A percentile compares a stretch with the other conserved stretches of the same genome.
Conservation (phyloP, 169 alveolate genomes). For the Ichthyophthirius multifiliis region DNA sequence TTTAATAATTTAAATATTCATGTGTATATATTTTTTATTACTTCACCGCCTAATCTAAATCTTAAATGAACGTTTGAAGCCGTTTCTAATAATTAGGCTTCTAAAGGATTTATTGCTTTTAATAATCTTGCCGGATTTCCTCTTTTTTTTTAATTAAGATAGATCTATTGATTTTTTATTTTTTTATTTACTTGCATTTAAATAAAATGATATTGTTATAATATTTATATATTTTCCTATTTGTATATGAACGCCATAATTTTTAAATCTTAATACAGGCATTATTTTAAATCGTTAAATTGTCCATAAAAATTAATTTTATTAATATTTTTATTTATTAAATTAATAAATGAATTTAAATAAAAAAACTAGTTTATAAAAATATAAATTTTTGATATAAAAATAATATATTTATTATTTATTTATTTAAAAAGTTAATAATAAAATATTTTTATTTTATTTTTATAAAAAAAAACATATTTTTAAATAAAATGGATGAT, state of each 20-base stretch:
- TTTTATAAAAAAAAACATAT: too few species aligned
- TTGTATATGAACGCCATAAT: slow-evolving; percentile 73
- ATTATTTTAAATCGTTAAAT: too few species aligned
- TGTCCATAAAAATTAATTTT: too few species aligned
- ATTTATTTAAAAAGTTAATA: too few species aligned
- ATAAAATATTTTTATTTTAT: too few species aligned
- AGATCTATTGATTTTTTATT: neutral
- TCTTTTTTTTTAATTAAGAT: neutral
- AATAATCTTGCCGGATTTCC: slow-evolving; percentile 79
- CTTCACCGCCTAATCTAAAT: slow-evolving; percentile 85
- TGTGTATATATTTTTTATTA: neutral
- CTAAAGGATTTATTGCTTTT: slow-evolving; percentile 74
- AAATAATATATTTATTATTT: too few species aligned
- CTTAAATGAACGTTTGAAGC: slow-evolving; percentile 78
- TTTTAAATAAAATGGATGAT: too few species aligned
- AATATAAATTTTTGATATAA: too few species aligned
- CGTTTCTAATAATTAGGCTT: slow-evolving; percentile 74
- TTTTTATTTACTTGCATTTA: slow-evolving; percentile 50
- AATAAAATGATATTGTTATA: slow-evolving; percentile 77
- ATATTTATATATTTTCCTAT: slow-evolving; percentile 70
- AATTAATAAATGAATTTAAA: too few species aligned
- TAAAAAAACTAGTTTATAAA: too few species aligned
- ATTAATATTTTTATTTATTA: too few species aligned
- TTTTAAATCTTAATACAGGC: too few species aligned
- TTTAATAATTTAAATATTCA: neutral